Base-by-base conservation (phyloP, 2,329 filamentous ascomycete species). In the Akanthomyces dipterigenus region DNA sequence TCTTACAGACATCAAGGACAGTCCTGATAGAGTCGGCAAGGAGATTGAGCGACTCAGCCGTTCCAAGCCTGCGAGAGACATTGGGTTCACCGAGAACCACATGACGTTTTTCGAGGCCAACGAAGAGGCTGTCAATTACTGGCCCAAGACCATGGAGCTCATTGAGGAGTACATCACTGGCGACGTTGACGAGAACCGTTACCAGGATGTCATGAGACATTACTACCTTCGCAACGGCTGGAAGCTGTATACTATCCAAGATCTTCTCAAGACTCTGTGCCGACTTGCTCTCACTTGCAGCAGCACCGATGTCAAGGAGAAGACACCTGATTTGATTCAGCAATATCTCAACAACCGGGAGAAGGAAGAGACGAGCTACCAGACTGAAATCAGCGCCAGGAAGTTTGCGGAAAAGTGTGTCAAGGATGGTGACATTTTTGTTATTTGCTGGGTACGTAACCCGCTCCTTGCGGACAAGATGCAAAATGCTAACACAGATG, bases 221-320 rank as follows among this genome's bases (percentile, higher is more conserved):
- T 97, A 91, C 76, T 99, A 97, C 72, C 82, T 98, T 62, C 88
- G 89, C 70, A 89, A 87, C 66, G 95, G 95, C 7, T 99, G 93
- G 89, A 91, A 92, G 69, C 77, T 98, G 43, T 99, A 98, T 77
- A 93, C 91, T 5, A 87, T 98, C 65, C 91, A 96, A 70, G 93
- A 96, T 71, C 85, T 97, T 34, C 84, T 98, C 58, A 87, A 87
- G 70, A 88, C 88, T 1, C 84, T 97, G 43, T 88, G 89, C 62
- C 89, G 92, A 62, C 88, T 93, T 62, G 91, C 89, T 26, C 82
- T 92, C 20, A 84, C 84, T n/a, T 92, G 96, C 72, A 90, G 93
- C 70, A 92, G 87, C 69, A 85, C 85, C 3, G 95, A 99, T 68
- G 82, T 85, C 51, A 96, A 96, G 77, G 95, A 99, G 72, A 96